Percentiles rank a stretch among this genome's conserved stretches.
phyloP scores from a whole-genome alignment of 371 early-diverging fungal genomes.

The Haplosporangium sp. region DNA sequence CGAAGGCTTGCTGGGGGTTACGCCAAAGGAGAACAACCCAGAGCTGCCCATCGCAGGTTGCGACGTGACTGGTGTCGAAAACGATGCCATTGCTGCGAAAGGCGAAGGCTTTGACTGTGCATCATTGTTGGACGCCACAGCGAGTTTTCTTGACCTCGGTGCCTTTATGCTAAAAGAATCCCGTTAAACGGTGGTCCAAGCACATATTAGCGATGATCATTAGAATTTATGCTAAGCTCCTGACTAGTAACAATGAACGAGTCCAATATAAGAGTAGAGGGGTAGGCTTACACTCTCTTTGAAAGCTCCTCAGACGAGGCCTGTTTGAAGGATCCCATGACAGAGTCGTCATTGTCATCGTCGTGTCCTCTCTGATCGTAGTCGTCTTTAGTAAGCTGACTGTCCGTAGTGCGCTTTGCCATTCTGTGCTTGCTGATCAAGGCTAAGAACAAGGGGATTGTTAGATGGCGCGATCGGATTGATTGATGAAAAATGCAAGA shows the following conservation, averaged over 20 bases:
- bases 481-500: no score
- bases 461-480: no score
- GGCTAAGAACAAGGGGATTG: no score
- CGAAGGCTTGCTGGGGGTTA: not conserved
- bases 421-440: slow-evolving; percentile 8
- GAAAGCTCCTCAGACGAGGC: slow-evolving; percentile 38
- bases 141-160: slow-evolving; percentile 15
- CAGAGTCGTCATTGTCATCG: slow-evolving; percentile 1
- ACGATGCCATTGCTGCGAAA: slow-evolving; percentile 11
- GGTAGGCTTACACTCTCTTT: slow-evolving; percentile 28
- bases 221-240: not conserved
- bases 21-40: not conserved
- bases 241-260: not conserved
- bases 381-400: slow-evolving; percentile 36
- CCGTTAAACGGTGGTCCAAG: not conserved
- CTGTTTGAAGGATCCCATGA: slow-evolving; percentile 23
- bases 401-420: slow-evolving; percentile 44
- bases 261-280: not conserved
- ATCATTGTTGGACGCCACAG: slow-evolving; percentile 4
- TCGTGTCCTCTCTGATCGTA: slow-evolving; percentile 30
- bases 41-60: not conserved
- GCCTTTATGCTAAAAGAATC: slow-evolving; percentile 22
- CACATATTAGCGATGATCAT: no score
- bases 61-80: not conserved
- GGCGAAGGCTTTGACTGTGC: slow-evolving; percentile 4